Percentiles rank a stretch among this genome's conserved stretches.
Conservation (phyloP, 1,139 yeast species). For the Yamadazyma mexicana region DNA sequence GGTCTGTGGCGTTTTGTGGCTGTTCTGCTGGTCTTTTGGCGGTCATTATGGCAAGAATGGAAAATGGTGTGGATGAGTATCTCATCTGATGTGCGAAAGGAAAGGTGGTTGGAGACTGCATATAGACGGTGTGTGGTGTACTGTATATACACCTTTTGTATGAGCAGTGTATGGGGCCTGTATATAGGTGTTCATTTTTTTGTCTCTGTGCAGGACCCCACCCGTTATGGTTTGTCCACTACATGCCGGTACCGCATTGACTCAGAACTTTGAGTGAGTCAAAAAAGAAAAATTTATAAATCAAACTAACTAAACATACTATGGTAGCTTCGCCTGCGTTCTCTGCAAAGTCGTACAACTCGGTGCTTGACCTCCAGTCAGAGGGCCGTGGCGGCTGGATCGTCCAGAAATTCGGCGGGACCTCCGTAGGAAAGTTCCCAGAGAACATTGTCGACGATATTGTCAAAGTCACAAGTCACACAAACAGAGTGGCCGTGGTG, state of each 20-base stretch:
- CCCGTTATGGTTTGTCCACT: too few relatives aligned
- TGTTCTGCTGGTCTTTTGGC: background rate
- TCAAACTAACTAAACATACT: background rate
- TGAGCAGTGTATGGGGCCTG: too few relatives aligned
- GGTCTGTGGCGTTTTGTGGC: conserved; percentile 4
- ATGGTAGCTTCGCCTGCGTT: conserved; percentile 4
- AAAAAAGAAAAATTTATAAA: conserved; percentile 2
- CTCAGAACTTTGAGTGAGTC: background rate
- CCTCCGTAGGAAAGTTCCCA: conserved; percentile 96
- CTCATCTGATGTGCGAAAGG: too few relatives aligned
- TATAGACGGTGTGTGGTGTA: too few relatives aligned
- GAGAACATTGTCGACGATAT: conserved; percentile 81
- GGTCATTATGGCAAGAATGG: background rate
- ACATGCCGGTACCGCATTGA: background rate
- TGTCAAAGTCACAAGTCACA: conserved; percentile 60
- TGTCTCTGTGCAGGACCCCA: too few relatives aligned
- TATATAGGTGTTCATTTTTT: too few relatives aligned
- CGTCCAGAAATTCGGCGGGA: conserved; percentile 95
- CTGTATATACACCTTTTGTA: too few relatives aligned
- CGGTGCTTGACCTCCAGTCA: conserved; percentile 40
- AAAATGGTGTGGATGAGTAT: too few relatives aligned
- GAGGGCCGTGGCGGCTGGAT: conserved; percentile 59
- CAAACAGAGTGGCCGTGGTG: conserved; percentile 84
- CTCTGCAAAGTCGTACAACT: conserved; percentile 33
- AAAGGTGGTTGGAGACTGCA: too few relatives aligned